A percentile compares a stretch with the other conserved stretches of the same genome.
Conservation (phyloP, 2,329 filamentous ascomycete genomes). For the Microsporum audouinii region DNA sequence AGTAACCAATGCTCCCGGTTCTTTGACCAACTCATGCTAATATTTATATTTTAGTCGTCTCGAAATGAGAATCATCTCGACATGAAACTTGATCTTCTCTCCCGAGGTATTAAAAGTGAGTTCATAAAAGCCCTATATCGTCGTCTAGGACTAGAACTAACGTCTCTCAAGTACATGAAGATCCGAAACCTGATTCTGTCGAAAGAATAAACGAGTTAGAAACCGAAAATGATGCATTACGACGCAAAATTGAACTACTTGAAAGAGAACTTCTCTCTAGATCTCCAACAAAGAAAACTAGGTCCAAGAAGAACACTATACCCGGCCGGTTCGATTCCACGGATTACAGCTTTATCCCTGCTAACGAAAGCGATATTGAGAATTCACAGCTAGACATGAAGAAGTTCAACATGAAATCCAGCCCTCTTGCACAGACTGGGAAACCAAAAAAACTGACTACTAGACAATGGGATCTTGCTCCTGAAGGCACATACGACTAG, state of each 20-base stretch:
- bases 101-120: slow-evolving; percentile 42
- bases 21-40: not conserved
- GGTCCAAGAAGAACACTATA: slow-evolving; percentile 22
- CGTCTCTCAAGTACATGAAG: slow-evolving; percentile 31
- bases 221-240: slow-evolving; percentile 58
- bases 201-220: slow-evolving; percentile 56
- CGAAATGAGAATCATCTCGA: slow-evolving; percentile 76
- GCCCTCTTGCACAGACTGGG: slow-evolving; percentile 12
- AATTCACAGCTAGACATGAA: slow-evolving; percentile 21
- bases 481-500: slow-evolving; percentile 19
- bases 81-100: slow-evolving; percentile 67
- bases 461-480: slow-evolving; percentile 38
- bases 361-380: slow-evolving; percentile 26
- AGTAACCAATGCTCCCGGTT: slow-evolving; percentile 1
- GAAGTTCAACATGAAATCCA: slow-evolving; percentile 30
- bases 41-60: slow-evolving; percentile 39
- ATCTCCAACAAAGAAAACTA: slow-evolving; percentile 48
- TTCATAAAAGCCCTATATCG: slow-evolving; percentile 11
- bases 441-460: slow-evolving; percentile 37
- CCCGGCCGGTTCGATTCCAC: slow-evolving; percentile 16
- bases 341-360: slow-evolving; percentile 21
- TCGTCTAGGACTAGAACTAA: not conserved
- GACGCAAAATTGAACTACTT: slow-evolving; percentile 52
- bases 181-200: slow-evolving; percentile 39
- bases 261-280: slow-evolving; percentile 53